Evolutionary conservation across 306 rosid species (phyloP).

Genomic region (Vachellia pachyceras): DNA sequence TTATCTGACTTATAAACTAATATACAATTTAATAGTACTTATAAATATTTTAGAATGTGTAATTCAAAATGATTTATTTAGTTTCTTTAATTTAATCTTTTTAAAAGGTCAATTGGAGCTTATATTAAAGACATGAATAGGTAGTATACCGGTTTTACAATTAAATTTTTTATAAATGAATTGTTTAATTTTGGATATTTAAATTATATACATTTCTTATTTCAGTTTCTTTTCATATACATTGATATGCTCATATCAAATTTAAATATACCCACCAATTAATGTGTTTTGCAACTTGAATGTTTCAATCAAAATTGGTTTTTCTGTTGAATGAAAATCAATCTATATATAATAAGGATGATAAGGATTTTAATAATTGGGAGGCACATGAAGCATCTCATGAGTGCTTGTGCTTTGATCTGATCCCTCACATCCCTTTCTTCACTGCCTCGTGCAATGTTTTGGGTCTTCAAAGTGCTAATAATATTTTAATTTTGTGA

Average conservation of each 20-base stretch:
- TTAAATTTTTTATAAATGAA: neutral
- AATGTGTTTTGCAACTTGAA: too few species aligned
- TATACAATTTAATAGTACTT: too few species aligned
- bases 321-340: too few species aligned
- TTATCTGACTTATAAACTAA: too few species aligned
- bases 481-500: neutral
- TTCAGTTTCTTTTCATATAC: neutral
- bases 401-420: neutral
- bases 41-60: too few species aligned
- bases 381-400: neutral
- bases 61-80: too few species aligned
- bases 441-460: neutral
- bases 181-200: neutral
- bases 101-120: too few species aligned
- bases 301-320: neutral
- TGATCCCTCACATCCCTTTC: neutral
- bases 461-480: neutral
- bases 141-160: too few species aligned
- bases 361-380: neutral
- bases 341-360: too few species aligned
- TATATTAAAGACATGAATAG: too few species aligned
- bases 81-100: too few species aligned
- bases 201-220: too few species aligned
- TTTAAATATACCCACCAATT: neutral
- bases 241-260: neutral